A percentile compares a stretch with the other conserved stretches of the same genome.
phyloP scores from a whole-genome alignment of 768 basidiomycete species.

The Suillus fuscotomentosus region DNA sequence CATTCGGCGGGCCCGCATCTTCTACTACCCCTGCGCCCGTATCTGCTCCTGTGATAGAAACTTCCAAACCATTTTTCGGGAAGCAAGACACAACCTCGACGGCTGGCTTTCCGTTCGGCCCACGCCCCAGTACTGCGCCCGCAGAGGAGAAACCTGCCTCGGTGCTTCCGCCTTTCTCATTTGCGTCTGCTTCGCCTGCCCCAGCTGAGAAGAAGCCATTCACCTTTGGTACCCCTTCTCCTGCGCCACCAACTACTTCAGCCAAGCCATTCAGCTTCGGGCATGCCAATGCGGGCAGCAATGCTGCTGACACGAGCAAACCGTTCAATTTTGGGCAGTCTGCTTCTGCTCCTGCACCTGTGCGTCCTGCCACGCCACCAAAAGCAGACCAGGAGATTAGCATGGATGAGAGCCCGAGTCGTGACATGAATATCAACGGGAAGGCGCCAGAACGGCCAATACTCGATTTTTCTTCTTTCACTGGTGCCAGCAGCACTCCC shows the following conservation, averaged over 20 bases:
- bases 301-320: conserved; percentile 45
- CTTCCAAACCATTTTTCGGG: conserved; percentile 44
- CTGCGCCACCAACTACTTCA: conserved; percentile 25
- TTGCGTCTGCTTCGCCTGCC: conserved; percentile 33
- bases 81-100: conserved; percentile 21
- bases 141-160: conserved; percentile 22
- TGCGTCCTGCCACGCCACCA: conserved; percentile 65
- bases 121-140: conserved; percentile 20
- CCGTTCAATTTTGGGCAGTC: conserved; percentile 54
- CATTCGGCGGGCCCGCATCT: conserved; percentile 28
- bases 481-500: conserved; percentile 28
- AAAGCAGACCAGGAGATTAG: conserved; percentile 63
- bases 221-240: conserved; percentile 39
- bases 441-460: conserved; percentile 41
- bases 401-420: conserved; percentile 82
- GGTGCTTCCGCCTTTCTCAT: conserved; percentile 24
- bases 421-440: conserved; percentile 52
- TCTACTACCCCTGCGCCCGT: conserved; percentile 8
- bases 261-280: conserved; percentile 47
- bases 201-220: conserved; percentile 41
- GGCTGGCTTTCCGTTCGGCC: conserved; percentile 44
- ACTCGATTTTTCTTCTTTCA: conserved; percentile 50
- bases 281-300: conserved; percentile 32
- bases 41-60: conserved; percentile 25
- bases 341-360: conserved; percentile 26